Base-by-base conservation (phyloP, 2,329 filamentous ascomycete genomes). In the Mariannaea elegans region DNA sequence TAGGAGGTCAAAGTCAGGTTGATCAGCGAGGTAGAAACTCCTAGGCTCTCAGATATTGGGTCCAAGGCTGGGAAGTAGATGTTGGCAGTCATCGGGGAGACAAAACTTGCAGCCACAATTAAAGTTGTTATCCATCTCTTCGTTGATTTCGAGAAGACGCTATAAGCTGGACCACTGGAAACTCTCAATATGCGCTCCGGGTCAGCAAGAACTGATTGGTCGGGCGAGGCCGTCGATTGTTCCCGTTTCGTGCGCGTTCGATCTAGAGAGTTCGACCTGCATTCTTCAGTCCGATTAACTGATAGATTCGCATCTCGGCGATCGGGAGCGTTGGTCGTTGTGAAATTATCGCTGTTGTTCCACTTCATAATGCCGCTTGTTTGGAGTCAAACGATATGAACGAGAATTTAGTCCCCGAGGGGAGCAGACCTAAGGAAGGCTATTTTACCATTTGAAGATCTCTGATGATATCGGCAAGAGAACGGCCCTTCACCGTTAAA, bases 11-110 rank as follows among this genome's bases (percentile, higher is more conserved):
- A 70, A 7, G 81, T 81, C 50, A 84, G 69, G 67, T 84, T 84
- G 64, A 84, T 73, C 31, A 81, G 71, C 8, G 72, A 71, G 8
- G 75, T 65, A 9, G 75, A 75, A 41, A 82, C 78, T 16, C 70
- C 57, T 1, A 82, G 69, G 53, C 80, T 78, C 10, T 71, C 54
- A 12, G 80, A 72, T 23, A 82, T 73, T 8, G 76, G 71, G 29
- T 75, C 75, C 24, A 81, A 64, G 3, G 78, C 78, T 2, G 80
- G 80, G 48, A 80, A 79, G 67, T 82, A 87, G 45, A 89, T 84
- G 65, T 87, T 87, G 60, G 84, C 86, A 1, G 84, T 85, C 72
- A 86, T 81, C 2, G 84, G 84, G 6, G 84, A 87, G 61, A 87
- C 77, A 64, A 85, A 82, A 66, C 82, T 82, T 9, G 82, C 80